These are phyloP conservation scores for Tetrapisispora pingtungensis DNA, from an alignment of 805 yeast genomes.

Conservation along the genomic window DNA sequence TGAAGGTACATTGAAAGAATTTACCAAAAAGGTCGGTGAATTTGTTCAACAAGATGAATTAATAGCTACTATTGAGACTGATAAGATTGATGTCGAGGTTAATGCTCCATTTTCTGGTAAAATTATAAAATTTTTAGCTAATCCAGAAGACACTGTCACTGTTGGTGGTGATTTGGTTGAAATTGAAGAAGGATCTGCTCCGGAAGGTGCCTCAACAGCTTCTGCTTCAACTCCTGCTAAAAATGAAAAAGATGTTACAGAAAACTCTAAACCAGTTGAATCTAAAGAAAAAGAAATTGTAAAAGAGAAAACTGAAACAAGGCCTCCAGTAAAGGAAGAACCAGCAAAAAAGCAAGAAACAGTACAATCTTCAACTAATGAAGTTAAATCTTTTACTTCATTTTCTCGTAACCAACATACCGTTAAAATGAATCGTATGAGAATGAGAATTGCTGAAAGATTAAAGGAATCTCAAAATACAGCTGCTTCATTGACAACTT, in stretches of 20 bases:
- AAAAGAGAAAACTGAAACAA: slow-evolving; percentile 11
- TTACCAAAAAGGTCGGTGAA: slow-evolving; percentile 73
- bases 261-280: slow-evolving; percentile 3
- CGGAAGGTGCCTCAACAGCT: slow-evolving; percentile 41
- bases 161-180: slow-evolving; percentile 89
- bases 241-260: slow-evolving; percentile 9
- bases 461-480: slow-evolving; percentile 98
- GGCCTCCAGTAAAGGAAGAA: slow-evolving; percentile 14
- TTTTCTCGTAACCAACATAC: slow-evolving; percentile 82
- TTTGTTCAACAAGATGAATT: slow-evolving; percentile 79
- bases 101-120: slow-evolving; percentile 91
- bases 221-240: slow-evolving; percentile 17
- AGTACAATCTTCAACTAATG: slow-evolving; percentile 17
- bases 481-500: slow-evolving; percentile 94
- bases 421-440: slow-evolving; percentile 99
- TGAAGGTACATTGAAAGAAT: slow-evolving; percentile 82
- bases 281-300: slow-evolving; percentile 11
- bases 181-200: slow-evolving; percentile 70
- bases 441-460: slow-evolving; percentile 97
- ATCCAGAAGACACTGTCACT: slow-evolving; percentile 84
- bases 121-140: slow-evolving; percentile 69
- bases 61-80: slow-evolving; percentile 95
- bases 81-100: slow-evolving; percentile 94
- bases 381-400: slow-evolving; percentile 31
- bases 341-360: slow-evolving; percentile 23